Percentiles rank a stretch among this genome's conserved stretches.
phyloP scores from a whole-genome alignment of 345 rosid species.

The Aethionema arabicum region DNA sequence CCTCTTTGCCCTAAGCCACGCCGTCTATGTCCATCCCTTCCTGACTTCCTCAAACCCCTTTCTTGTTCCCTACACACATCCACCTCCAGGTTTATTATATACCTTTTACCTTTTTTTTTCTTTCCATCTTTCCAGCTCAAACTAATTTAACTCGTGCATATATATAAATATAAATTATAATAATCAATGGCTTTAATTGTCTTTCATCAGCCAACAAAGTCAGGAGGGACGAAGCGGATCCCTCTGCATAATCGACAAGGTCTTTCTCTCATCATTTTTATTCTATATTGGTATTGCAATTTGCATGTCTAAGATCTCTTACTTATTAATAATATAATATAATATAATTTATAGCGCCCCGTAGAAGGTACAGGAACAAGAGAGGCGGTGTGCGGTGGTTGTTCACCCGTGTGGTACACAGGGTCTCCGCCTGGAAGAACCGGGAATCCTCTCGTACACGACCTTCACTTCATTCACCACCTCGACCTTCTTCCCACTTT shows the following conservation, averaged over 20 bases:
- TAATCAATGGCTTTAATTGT: too few relatives aligned
- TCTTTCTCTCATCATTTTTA: constrained; percentile 12
- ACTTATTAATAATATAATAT: background rate
- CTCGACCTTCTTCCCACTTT: constrained; percentile 66
- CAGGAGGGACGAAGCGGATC: constrained; percentile 45
- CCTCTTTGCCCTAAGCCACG: constrained; percentile 81
- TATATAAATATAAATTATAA: too few relatives aligned
- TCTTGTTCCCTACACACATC: constrained; percentile 57
- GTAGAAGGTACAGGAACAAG: constrained; percentile 35
- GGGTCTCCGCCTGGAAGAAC: constrained; percentile 89
- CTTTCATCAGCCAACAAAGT: constrained; percentile 46
- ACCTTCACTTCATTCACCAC: constrained; percentile 61
- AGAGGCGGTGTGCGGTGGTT: constrained; percentile 28
- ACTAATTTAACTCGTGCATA: too few relatives aligned
- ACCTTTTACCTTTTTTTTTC: too few relatives aligned
- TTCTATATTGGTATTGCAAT: too few relatives aligned
- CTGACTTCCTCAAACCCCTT: constrained; percentile 62
- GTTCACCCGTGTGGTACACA: constrained; percentile 44
- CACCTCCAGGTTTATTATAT: background rate
- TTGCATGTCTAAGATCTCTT: constrained; percentile 8
- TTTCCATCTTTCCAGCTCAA: too few relatives aligned
- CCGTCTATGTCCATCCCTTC: constrained; percentile 46
- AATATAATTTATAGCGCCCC: constrained; percentile 27
- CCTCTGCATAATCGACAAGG: constrained; percentile 53
- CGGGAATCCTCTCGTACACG: constrained; percentile 67